phyloP scores from a whole-genome alignment of 2,329 filamentous ascomycete species.

The Allantophomopsis cytisporea region DNA sequence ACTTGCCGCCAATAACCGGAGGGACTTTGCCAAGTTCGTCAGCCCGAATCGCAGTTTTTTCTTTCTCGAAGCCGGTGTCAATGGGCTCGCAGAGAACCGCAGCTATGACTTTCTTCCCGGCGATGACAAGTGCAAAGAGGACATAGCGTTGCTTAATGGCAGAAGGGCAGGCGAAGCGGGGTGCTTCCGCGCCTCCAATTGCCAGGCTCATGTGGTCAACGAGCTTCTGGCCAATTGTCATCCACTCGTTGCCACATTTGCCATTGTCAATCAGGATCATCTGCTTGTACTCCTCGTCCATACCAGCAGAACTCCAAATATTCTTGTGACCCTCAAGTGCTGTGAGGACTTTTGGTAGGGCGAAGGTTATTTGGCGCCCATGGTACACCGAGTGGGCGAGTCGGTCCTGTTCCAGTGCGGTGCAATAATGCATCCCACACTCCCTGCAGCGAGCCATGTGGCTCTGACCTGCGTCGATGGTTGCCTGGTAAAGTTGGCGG shows the following conservation, averaged over 20 bases:
- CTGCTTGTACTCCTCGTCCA: no score
- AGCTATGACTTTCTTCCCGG: neutral
- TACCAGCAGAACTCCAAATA: no score
- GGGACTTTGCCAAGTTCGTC: neutral
- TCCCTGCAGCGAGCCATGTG: no score
- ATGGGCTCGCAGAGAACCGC: neutral
- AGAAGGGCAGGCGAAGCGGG: neutral
- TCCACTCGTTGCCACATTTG: neutral
- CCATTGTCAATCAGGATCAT: no score
- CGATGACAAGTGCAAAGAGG: neutral
- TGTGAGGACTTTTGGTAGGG: no score
- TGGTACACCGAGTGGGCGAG: no score
- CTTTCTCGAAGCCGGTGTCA: neutral
- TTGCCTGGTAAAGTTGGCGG: neutral
- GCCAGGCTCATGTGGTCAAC: neutral
- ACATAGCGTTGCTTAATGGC: slow-evolving; percentile 5
- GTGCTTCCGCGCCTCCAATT: neutral
- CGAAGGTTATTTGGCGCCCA: neutral
- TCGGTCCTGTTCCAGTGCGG: no score
- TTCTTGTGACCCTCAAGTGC: no score
- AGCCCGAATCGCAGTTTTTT: neutral
- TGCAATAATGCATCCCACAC: no score
- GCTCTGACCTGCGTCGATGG: no score
- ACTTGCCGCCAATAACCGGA: neutral
- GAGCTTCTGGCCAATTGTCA: neutral